Evolutionary conservation across 257 asterid genomes (phyloP).

Genomic region (Gardenia jasminoides): DNA sequence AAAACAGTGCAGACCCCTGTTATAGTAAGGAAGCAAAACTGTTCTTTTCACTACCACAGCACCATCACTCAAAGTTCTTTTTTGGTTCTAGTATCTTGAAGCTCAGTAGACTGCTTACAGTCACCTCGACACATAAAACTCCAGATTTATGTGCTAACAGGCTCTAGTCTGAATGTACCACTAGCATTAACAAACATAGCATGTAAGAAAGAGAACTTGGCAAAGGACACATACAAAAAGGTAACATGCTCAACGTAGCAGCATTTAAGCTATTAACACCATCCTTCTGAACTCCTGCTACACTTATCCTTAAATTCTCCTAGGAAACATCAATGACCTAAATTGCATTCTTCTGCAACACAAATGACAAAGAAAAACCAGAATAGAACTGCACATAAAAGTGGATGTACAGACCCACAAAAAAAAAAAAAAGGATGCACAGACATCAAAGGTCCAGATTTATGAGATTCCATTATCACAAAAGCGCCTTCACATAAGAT

Average conservation of each 20-base stretch:
- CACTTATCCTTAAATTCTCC: background rate
- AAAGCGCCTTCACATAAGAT: background rate
- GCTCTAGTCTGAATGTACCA: background rate
- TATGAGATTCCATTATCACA: background rate
- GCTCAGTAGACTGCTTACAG: background rate
- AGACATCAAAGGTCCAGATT: background rate
- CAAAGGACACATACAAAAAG: background rate
- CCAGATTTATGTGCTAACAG: background rate
- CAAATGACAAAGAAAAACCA: background rate
- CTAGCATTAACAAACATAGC: background rate
- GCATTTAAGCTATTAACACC: background rate
- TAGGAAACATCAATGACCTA: background rate
- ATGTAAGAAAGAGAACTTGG: background rate
- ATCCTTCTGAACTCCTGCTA: background rate
- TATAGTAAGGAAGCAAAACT: too few species aligned
- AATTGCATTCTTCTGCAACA: background rate
- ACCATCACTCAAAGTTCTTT: background rate
- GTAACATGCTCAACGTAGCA: too few species aligned
- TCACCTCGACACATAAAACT: background rate
- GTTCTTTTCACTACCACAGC: background rate
- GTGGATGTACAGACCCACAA: too few species aligned
- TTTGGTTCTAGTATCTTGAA: background rate
- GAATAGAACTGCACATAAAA: background rate
- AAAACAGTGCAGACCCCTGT: too few species aligned
- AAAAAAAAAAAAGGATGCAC: too few species aligned